A percentile compares a stretch with the other conserved stretches of the same genome.
phyloP scores from a whole-genome alignment of 202 grass and related monocot species.

The Panicum virgatum region DNA sequence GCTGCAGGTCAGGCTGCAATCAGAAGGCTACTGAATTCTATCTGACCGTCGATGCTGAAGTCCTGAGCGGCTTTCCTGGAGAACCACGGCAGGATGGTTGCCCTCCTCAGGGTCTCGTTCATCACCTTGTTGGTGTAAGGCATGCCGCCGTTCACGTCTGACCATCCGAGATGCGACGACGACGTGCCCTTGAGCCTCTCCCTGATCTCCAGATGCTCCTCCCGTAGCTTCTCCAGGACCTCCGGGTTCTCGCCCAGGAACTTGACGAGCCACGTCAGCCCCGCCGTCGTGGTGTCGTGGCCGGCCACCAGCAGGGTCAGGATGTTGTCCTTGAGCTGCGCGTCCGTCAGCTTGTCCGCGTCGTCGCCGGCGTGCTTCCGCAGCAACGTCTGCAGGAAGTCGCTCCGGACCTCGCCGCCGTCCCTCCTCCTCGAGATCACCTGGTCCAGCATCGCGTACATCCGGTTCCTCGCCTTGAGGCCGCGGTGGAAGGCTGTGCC shows the following conservation, averaged over 20 bases:
- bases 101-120: constrained; percentile 67
- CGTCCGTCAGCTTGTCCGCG: constrained; percentile 54
- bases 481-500: constrained; percentile 65
- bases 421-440: constrained; percentile 52
- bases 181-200: constrained; percentile 1
- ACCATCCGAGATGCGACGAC: constrained; percentile 50
- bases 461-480: constrained; percentile 56
- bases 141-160: constrained; percentile 58
- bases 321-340: constrained; percentile 83
- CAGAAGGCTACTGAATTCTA: background rate
- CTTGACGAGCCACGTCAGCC: constrained; percentile 69
- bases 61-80: constrained; percentile 64
- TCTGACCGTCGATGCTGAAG: constrained; percentile 65
- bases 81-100: constrained; percentile 72
- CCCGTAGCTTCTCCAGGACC: constrained; percentile 48
- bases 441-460: constrained; percentile 70
- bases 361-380: constrained; percentile 47
- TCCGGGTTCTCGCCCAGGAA: constrained; percentile 65
- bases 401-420: constrained; percentile 33
- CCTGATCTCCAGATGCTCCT: constrained; percentile 61
- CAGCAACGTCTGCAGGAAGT: constrained; percentile 69
- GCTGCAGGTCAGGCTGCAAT: background rate
- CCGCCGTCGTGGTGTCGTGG: constrained; percentile 68
- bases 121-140: constrained; percentile 68
- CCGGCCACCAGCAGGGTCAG: constrained; percentile 70